Conservation (phyloP, 805 yeast genomes). For the Lachancea thermotolerans region DNA sequence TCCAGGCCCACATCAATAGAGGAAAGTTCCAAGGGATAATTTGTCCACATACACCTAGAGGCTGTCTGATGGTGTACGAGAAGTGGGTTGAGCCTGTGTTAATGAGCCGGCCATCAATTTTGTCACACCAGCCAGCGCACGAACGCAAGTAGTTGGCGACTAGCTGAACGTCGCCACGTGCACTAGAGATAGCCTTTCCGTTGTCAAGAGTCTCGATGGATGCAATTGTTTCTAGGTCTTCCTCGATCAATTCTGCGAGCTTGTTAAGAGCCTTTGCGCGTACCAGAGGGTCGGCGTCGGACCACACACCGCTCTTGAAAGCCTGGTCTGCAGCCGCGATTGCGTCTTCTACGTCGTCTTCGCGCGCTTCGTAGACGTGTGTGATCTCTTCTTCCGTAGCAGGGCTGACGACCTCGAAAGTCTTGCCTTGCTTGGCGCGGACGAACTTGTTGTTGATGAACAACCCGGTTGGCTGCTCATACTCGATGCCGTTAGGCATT, state of each 20-base stretch:
- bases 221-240: conserved; percentile 64
- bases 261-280: conserved; percentile 59
- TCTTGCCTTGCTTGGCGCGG: conserved; percentile 49
- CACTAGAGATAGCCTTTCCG: conserved; percentile 71
- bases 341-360: conserved; percentile 76
- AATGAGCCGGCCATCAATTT: conserved; percentile 66
- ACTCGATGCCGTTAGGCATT: conserved; percentile 67
- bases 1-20: conserved; percentile 89
- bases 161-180: conserved; percentile 69
- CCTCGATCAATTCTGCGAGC: conserved; percentile 73
- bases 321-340: conserved; percentile 82
- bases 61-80: conserved; percentile 78
- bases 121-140: conserved; percentile 90
- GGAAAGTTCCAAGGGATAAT: conserved; percentile 98
- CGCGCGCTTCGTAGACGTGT: conserved; percentile 66
- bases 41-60: conserved; percentile 92
- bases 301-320: conserved; percentile 73
- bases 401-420: conserved; percentile 59
- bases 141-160: conserved; percentile 67
- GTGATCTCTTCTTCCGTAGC: conserved; percentile 67
- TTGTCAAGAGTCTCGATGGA: conserved; percentile 81
- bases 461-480: conserved; percentile 76
- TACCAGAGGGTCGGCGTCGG: conserved; percentile 56
- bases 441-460: conserved; percentile 78
- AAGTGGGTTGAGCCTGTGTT: conserved; percentile 72